Evolutionary conservation across 257 asterid genomes (phyloP).

Genomic region (Scutellaria minor): DNA sequence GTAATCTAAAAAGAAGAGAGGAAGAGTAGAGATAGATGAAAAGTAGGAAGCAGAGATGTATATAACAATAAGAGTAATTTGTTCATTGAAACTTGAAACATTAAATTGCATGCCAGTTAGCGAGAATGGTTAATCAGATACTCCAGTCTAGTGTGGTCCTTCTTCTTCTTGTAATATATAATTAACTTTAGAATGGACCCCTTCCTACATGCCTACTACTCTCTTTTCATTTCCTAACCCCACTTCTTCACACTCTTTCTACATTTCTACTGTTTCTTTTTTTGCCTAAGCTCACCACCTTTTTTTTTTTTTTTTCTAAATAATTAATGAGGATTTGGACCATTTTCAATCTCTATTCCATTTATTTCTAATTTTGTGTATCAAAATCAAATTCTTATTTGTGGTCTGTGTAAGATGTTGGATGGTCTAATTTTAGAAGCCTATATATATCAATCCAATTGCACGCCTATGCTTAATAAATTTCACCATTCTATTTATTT

Average conservation of each 20-base stretch:
- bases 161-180: neutral
- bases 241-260: too few relatives aligned
- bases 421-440: constrained; percentile 28
- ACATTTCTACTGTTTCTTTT: neutral
- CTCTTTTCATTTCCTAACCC: neutral
- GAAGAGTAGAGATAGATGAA: neutral
- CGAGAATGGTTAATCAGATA: neutral
- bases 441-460: constrained; percentile 17
- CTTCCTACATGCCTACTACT: neutral
- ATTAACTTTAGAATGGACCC: constrained; percentile 20
- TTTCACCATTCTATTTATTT: too few relatives aligned
- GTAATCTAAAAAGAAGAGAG: neutral
- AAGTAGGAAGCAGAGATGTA: constrained; percentile 25
- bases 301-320: neutral
- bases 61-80: neutral
- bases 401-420: constrained; percentile 15
- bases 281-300: neutral
- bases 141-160: constrained; percentile 34
- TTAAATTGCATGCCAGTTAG: constrained; percentile 29
- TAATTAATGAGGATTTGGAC: constrained; percentile 17
- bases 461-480: constrained; percentile 1
- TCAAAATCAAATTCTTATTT: neutral
- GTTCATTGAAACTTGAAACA: constrained; percentile 37
- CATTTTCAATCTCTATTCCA: constrained; percentile 30
- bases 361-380: constrained; percentile 29